Evolutionary conservation across 164 flowering plant species (phyloP).

Genomic region (Magnolia kwangsiensis): DNA sequence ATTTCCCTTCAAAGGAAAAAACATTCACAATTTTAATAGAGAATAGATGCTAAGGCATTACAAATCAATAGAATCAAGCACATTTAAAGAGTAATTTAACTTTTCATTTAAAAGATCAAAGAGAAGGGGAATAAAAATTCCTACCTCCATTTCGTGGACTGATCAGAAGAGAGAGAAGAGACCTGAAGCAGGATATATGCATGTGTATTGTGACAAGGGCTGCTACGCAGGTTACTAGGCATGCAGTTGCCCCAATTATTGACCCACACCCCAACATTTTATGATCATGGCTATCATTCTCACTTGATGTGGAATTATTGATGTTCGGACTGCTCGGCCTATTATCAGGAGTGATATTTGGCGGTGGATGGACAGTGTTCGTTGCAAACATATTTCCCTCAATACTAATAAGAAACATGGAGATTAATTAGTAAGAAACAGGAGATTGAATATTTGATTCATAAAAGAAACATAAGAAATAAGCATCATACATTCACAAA

Average conservation of each 20-base stretch:
- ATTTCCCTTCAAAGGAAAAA: no score
- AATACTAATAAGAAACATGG: constrained; percentile 39
- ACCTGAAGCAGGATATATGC: constrained; percentile 27
- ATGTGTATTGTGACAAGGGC: constrained; percentile 31
- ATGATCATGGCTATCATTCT: constrained; percentile 23
- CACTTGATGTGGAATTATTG: constrained; percentile 31
- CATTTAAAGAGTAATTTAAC: no score
- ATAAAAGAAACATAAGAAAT: no score
- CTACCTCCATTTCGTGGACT: no score
- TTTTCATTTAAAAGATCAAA: no score
- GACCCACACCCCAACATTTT: constrained; percentile 31
- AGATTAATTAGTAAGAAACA: no score
- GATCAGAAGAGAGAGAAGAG: no score
- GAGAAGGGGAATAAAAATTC: no score
- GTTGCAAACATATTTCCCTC: constrained; percentile 55
- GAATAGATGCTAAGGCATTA: no score
- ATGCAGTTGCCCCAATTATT: constrained; percentile 42
- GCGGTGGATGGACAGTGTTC: constrained; percentile 41
- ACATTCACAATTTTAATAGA: background rate
- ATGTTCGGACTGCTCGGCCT: constrained; percentile 24
- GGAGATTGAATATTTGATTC: background rate
- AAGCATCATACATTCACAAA: no score
- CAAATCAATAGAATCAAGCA: no score
- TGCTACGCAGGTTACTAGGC: constrained; percentile 45
- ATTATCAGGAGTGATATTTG: no score